A percentile compares a stretch with the other conserved stretches of the same genome.
Evolutionary conservation across 169 alveolate genomes (phyloP).

Genomic region (Eimeria necatrix): DNA sequence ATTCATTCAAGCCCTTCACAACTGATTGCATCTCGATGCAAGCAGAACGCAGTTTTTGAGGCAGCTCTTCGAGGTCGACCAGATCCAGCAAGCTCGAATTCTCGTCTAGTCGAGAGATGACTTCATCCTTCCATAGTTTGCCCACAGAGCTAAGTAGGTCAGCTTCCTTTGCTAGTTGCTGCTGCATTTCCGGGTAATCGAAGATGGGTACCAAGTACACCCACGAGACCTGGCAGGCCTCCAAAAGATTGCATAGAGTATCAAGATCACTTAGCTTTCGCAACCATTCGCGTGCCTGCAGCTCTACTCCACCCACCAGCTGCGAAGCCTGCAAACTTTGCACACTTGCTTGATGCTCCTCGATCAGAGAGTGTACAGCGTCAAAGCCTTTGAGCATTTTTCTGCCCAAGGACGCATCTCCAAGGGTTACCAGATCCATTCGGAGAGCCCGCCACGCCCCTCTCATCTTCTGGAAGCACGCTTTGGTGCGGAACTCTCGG

Average conservation of each 20-base stretch:
- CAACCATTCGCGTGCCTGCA: constrained; percentile 93
- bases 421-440: constrained; percentile 86
- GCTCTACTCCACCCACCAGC: constrained; percentile 89
- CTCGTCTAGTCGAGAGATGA: constrained; percentile 79
- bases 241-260: constrained; percentile 82
- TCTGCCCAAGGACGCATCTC: constrained; percentile 84
- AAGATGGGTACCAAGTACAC: constrained; percentile 90
- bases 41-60: constrained; percentile 88
- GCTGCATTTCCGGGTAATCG: constrained; percentile 90
- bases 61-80: constrained; percentile 87
- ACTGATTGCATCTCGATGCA: constrained; percentile 92
- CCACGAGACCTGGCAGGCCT: constrained; percentile 88
- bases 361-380: constrained; percentile 88
- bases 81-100: constrained; percentile 85
- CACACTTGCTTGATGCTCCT: constrained; percentile 91
- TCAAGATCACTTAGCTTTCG: constrained; percentile 87
- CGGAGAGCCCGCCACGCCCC: constrained; percentile 50
- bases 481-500: constrained; percentile 67
- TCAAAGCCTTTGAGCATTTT: constrained; percentile 90
- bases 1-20: constrained; percentile 93
- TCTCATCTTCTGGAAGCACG: constrained; percentile 71
- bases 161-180: constrained; percentile 88
- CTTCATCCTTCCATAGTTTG: constrained; percentile 72
- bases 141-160: constrained; percentile 84
- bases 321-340: constrained; percentile 92